Base-by-base conservation (phyloP, 2,329 filamentous ascomycete species). In the Talaromyces amestolkiae region DNA sequence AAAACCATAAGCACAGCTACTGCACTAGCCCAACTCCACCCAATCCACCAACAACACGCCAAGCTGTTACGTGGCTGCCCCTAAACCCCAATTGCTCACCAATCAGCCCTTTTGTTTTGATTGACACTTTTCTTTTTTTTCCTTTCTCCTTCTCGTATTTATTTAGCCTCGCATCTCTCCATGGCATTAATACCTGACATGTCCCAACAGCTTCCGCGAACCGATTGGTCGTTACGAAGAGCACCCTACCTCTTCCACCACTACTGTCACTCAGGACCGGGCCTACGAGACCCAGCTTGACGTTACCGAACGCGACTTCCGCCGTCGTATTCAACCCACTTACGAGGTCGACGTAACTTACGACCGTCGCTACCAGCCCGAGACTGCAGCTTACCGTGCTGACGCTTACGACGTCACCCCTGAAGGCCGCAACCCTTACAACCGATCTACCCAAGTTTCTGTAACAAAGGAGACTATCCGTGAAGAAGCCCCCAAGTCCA, bases 291-390 rank as follows among this genome's bases (percentile, higher is more conserved):
- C 76, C 67, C 82, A 85, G 71, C 77, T 85, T 71, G 83, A 85
- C 74, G 71, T 82, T 69, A 81, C 83, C 74, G 81, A 83, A 70
- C 81, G 87, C 86, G 82, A 89, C 85, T 83, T 91, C 85, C 82
- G 86, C 86, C 78, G 88, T 86, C 83, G 82, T 71, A 82, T 81
- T 70, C 78, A 83, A 70, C 85, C 84, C 68, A 82, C 81, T 70
- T 83, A 83, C 77, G 81, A 82, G 73, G 75, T 79, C 69, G 76
- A 81, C 72, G 71, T 71, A 70, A 72, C 72, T 66, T 80, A 78
- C 75, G 76, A 79, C 68, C 77, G 74, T 73, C 76, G 72, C 69
- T 74, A 72, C 70, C 70, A 70, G 65, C 65, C 70, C 49, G 68
- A 68, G 61, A 69, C 70, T 67, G 70, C 70, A 56, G 65, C 71